Evolutionary conservation across 2,329 filamentous ascomycete species (phyloP).

Genomic region (Bretziella fagacearum): DNA sequence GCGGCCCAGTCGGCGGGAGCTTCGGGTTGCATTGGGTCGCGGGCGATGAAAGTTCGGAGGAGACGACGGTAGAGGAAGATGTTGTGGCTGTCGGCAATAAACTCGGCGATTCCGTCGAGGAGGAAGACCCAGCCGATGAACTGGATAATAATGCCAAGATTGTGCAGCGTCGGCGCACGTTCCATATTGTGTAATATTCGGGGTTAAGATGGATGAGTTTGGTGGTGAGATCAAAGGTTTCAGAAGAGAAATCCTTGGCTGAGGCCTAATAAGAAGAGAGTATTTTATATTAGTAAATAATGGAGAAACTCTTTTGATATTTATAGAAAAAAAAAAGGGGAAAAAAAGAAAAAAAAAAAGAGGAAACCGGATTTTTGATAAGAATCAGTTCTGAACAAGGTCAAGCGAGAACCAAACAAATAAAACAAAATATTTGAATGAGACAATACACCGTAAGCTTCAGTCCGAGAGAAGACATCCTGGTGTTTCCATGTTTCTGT

Average conservation of each 20-base stretch:
- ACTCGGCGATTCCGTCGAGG: slow-evolving; percentile 38
- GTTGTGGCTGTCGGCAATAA: slow-evolving; percentile 35
- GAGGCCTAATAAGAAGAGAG: slow-evolving; percentile 20
- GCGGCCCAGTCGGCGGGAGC: slow-evolving; percentile 33
- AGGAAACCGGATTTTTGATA: neutral
- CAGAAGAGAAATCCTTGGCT: slow-evolving; percentile 31
- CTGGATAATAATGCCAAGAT: slow-evolving; percentile 40
- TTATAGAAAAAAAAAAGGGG: slow-evolving; percentile 1
- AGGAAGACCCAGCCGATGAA: slow-evolving; percentile 33
- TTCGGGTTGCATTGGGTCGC: slow-evolving; percentile 31
- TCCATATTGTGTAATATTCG: slow-evolving; percentile 86
- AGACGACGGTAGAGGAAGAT: slow-evolving; percentile 48
- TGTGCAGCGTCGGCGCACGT: slow-evolving; percentile 60
- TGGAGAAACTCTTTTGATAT: too few species aligned
- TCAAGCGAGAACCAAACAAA: neutral
- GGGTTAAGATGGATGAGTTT: slow-evolving; percentile 61
- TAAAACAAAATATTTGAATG: neutral
- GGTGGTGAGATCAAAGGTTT: slow-evolving; percentile 51
- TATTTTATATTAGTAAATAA: slow-evolving; percentile 3
- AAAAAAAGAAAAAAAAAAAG: neutral
- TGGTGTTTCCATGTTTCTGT: too few species aligned
- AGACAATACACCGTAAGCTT: neutral
- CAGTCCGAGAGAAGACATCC: too few species aligned
- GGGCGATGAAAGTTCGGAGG: slow-evolving; percentile 33
- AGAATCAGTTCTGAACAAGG: neutral